Conservation (phyloP, 768 basidiomycete genomes). For the Royoungia palumana region DNA sequence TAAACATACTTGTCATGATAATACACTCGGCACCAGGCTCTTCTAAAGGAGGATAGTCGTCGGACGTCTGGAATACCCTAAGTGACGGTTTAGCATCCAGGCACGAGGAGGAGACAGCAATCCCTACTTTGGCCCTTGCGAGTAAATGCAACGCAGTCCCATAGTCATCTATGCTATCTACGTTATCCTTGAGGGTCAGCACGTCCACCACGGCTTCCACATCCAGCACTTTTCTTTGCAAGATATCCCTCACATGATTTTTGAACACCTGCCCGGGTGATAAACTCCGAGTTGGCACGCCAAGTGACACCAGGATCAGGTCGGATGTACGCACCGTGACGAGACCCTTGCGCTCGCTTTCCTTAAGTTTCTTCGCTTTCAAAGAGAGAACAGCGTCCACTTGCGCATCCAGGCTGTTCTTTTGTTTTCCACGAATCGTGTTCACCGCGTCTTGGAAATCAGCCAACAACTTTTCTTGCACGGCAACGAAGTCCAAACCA, state of each 20-base stretch:
- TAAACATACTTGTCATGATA: slow-evolving; percentile 79
- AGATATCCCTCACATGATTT: slow-evolving; percentile 58
- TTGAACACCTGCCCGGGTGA: slow-evolving; percentile 56
- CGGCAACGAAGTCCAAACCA: slow-evolving; percentile 80
- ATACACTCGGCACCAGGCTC: slow-evolving; percentile 86
- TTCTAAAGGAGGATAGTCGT: slow-evolving; percentile 63
- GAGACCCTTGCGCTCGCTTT: slow-evolving; percentile 49
- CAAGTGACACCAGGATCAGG: neutral
- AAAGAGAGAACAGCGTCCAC: slow-evolving; percentile 57
- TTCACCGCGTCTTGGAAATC: slow-evolving; percentile 54
- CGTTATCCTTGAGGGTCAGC: slow-evolving; percentile 81
- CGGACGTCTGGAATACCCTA: slow-evolving; percentile 74
- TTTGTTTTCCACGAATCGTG: slow-evolving; percentile 50
- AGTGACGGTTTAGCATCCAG: slow-evolving; percentile 4
- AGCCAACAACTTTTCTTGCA: slow-evolving; percentile 67
- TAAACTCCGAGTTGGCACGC: neutral
- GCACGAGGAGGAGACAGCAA: neutral
- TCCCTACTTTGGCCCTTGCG: slow-evolving; percentile 48
- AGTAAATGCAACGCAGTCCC: slow-evolving; percentile 67
- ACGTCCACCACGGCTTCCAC: slow-evolving; percentile 83
- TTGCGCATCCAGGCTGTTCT: slow-evolving; percentile 63
- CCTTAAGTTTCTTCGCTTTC: slow-evolving; percentile 44
- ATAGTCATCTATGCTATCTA: slow-evolving; percentile 56
- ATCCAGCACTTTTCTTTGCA: slow-evolving; percentile 71
- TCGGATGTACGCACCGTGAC: slow-evolving; percentile 27